Evolutionary conservation across 2,329 filamentous ascomycete species (phyloP), one percentile per base, ranked within the genome.

Genomic region (Arachnomyces sp.): DNA sequence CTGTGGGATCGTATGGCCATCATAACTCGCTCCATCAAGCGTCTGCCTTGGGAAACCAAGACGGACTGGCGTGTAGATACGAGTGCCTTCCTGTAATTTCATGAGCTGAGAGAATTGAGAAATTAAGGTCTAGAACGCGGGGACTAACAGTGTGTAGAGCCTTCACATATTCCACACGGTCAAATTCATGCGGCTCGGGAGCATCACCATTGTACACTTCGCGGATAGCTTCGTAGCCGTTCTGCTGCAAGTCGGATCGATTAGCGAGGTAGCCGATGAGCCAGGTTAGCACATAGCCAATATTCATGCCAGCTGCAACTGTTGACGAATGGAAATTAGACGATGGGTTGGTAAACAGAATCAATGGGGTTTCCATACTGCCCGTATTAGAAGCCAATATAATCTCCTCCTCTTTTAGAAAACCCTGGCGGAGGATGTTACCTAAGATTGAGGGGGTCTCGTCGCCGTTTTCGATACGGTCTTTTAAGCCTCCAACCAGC

Each of bases 231-330:
- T 43, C 43, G 28, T 37, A 47, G 28, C 43, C 45, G 15, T 36
- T 45, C 35, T 47, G 34, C 35, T 47, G 45, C 29, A 47, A 29
- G 36, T 47, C 45, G 31, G 45, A 43, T 39, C 45, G 34, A 33
- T 43, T 43, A 15, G 45, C 45, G 16, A 47, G 43, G 36, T 47
- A 47, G 39, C 45, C 45, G 15, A 47, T 43, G 36, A 45, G 45
- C 45, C 45, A 47, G 20, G 45, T 47, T 28, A 47, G 45, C 16
- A 43, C 45, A 31, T 47, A 47, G 29, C 45, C 45, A 40, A 47
- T 38, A 39, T 47, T 47, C 15, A 47, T 39, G 18, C 45, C 45
- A 25, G 45, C 45, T 40, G 45, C 45, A 30, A 47, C 45, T 47
- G 18, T 47, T 36, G 34, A 43, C 9, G 15, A 33, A 31, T 7